These are phyloP conservation scores for Spizellomyces punctatus DNA, from an alignment of 192 early-diverging fungal species.

Conservation along the genomic window DNA sequence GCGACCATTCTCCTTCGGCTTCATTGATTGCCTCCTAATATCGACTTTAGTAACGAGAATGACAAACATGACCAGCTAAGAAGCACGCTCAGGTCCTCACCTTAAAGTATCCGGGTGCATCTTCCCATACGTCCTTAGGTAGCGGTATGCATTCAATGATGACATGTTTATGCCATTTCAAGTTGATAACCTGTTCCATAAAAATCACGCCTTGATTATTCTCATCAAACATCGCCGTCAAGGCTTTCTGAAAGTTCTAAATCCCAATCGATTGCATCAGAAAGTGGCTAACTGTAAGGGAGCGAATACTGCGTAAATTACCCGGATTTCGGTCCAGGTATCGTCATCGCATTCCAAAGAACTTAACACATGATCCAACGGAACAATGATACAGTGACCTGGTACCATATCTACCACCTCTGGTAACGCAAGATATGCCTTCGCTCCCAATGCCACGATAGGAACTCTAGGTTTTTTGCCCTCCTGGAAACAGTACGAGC, in stretches of 20 bases:
- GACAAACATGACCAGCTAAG: neutral
- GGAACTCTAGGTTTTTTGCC: constrained; percentile 65
- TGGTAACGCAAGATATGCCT: constrained; percentile 80
- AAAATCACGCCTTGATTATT: constrained; percentile 76
- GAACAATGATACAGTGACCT: constrained; percentile 91
- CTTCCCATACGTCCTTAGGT: constrained; percentile 71
- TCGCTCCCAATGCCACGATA: constrained; percentile 76
- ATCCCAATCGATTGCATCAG: neutral
- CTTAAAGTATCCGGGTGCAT: constrained; percentile 85
- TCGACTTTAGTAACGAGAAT: too few relatives aligned
- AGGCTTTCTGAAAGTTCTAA: constrained; percentile 92
- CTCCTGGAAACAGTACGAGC: constrained; percentile 78
- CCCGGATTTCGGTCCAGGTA: constrained; percentile 89
- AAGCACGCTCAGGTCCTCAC: constrained; percentile 30
- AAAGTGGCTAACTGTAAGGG: neutral
- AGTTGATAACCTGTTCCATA: constrained; percentile 85
- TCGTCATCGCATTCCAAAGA: constrained; percentile 90
- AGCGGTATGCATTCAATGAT: constrained; percentile 93
- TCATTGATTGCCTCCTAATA: constrained; percentile 73
- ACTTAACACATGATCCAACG: constrained; percentile 78
- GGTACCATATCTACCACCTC: constrained; percentile 71
- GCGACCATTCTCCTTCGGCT: constrained; percentile 88
- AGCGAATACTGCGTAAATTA: constrained; percentile 38
- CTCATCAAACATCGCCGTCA: constrained; percentile 85
- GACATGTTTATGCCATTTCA: constrained; percentile 76